Percentiles rank a stretch among this genome's conserved stretches.
phyloP scores from a whole-genome alignment of 1,284 basidiomycete genomes.

The Fomitopsis betulina region DNA sequence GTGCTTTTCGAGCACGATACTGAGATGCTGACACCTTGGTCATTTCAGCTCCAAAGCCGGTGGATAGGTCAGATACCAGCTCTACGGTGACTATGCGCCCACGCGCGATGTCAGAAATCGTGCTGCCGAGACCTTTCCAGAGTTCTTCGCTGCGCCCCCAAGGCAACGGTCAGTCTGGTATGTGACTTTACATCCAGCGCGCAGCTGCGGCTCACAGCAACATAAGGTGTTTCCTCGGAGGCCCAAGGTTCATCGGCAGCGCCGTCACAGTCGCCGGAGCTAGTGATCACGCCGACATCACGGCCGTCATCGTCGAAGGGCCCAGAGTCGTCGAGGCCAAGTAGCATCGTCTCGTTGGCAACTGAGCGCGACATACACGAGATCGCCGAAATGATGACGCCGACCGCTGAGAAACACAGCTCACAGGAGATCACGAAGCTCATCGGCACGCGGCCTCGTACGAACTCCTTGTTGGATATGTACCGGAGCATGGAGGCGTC shows the following conservation, averaged over 20 bases:
- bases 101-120: slow-evolving; percentile 6
- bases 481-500: slow-evolving; percentile 4
- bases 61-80: slow-evolving; percentile 9
- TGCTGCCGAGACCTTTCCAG: not conserved
- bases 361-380: slow-evolving; percentile 30
- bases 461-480: slow-evolving; percentile 8
- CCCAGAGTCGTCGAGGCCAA: slow-evolving; percentile 2
- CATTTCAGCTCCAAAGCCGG: not conserved
- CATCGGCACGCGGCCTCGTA: slow-evolving; percentile 7
- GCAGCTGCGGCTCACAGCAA: too few species aligned
- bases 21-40: not conserved
- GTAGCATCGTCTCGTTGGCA: slow-evolving; percentile 25
- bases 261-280: not conserved
- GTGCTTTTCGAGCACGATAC: not conserved
- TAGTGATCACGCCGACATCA: not conserved
- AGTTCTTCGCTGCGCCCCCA: not conserved
- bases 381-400: slow-evolving; percentile 29
- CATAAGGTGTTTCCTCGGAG: not conserved
- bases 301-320: not conserved
- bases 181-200: not conserved
- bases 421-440: slow-evolving; percentile 3
- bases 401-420: slow-evolving; percentile 11
- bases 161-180: not conserved
- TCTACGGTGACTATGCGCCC: slow-evolving; percentile 3
- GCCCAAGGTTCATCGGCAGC: not conserved